Conservation (phyloP, 2,329 filamentous ascomycete genomes). For the Chaetomium olivaceum region DNA sequence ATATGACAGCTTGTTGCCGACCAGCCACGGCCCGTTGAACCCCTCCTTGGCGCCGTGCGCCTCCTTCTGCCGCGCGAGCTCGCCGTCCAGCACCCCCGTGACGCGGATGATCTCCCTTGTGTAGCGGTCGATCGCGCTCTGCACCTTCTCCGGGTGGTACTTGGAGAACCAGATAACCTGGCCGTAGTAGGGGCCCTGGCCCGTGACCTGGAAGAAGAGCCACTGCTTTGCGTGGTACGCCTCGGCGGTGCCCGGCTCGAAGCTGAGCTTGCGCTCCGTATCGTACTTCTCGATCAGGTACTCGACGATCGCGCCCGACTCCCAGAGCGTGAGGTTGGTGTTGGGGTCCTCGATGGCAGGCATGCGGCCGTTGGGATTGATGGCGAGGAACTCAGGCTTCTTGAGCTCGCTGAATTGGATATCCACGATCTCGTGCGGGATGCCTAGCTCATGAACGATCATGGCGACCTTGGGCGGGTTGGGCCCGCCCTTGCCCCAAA, state of each 20-base stretch:
- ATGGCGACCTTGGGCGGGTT: constrained; percentile 31
- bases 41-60: constrained; percentile 5
- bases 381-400: constrained; percentile 33
- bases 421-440: constrained; percentile 35
- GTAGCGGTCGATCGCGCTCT: constrained; percentile 32
- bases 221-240: constrained; percentile 44
- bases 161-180: constrained; percentile 36
- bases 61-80: constrained; percentile 27
- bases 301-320: constrained; percentile 52
- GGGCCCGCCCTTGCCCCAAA: constrained; percentile 29
- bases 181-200: constrained; percentile 48
- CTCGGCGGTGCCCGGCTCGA: constrained; percentile 38
- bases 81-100: constrained; percentile 31
- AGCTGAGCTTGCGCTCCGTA: constrained; percentile 44
- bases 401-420: constrained; percentile 37
- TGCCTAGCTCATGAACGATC: constrained; percentile 36
- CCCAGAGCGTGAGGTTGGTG: constrained; percentile 50
- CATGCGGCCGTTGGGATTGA: constrained; percentile 42
- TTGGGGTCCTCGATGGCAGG: constrained; percentile 42
- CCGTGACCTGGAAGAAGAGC: constrained; percentile 46
- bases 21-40: constrained; percentile 32
- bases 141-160: constrained; percentile 35
- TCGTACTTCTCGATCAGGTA: constrained; percentile 51
- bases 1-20: constrained; percentile 33
- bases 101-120: constrained; percentile 34